Conservation (phyloP, 352 stramenopile species). For the Pythium brassicae region DNA sequence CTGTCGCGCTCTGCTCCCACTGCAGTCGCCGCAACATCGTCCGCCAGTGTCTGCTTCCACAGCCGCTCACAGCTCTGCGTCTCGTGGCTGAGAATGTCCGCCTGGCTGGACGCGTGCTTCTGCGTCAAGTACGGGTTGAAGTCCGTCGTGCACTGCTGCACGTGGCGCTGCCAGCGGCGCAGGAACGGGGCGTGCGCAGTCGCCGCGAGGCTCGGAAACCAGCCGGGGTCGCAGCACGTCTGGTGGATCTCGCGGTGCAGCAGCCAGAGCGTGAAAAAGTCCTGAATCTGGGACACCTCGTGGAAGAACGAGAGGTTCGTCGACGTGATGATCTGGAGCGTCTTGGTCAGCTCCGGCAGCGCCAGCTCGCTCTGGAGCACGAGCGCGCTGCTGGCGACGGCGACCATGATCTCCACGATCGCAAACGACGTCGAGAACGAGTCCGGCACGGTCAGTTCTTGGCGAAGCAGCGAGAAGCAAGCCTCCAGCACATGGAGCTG, state of each 20-base stretch:
- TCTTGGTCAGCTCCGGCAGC: constrained; percentile 43
- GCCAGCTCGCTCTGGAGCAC: constrained; percentile 19
- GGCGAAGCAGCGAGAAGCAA: constrained; percentile 37
- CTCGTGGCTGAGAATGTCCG: constrained; percentile 45
- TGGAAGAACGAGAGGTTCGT: constrained; percentile 66
- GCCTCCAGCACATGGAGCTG: constrained; percentile 52
- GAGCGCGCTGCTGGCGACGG: constrained; percentile 37
- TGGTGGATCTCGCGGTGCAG: constrained; percentile 47
- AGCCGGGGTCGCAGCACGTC: constrained; percentile 31
- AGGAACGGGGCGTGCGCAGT: constrained; percentile 37
- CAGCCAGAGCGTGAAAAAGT: constrained; percentile 59
- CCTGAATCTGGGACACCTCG: constrained; percentile 46
- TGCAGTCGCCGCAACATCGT: constrained; percentile 21
- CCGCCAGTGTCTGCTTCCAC: constrained; percentile 52
- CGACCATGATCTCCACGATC: constrained; percentile 52
- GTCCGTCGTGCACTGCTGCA: constrained; percentile 37
- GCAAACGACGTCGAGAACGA: constrained; percentile 25
- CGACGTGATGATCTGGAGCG: constrained; percentile 72
- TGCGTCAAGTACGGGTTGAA: constrained; percentile 76
- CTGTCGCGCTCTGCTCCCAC: constrained; percentile 22
- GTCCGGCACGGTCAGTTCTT: constrained; percentile 16
- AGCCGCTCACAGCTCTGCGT: constrained; percentile 41
- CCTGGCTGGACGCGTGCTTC: constrained; percentile 42
- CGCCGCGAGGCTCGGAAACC: constrained; percentile 19
- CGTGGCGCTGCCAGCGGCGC: constrained; percentile 35